These are phyloP conservation scores for Mycogone perniciosa DNA, from an alignment of 2,329 filamentous ascomycete species.

Conservation along the genomic window DNA sequence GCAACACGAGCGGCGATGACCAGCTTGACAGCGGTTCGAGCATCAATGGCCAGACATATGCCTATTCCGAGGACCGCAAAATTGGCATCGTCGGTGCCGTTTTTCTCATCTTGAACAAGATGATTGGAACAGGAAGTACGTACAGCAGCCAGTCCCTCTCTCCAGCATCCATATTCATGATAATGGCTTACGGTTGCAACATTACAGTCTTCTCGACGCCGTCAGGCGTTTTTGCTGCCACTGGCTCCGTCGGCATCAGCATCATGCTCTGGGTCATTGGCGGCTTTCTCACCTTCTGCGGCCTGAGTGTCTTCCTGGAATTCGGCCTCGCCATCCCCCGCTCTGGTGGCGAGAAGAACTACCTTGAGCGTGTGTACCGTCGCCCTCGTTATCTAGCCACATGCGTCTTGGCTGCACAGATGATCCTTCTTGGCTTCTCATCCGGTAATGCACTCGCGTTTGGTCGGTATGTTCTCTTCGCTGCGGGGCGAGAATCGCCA, in stretches of 20 bases:
- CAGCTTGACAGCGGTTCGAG: constrained; percentile 22
- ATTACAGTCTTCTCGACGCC: constrained; percentile 47
- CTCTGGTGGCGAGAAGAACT: constrained; percentile 61
- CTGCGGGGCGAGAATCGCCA: constrained; percentile 39
- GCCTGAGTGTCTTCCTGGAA: constrained; percentile 56
- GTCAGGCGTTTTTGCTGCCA: constrained; percentile 44
- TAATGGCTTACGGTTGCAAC: not conserved
- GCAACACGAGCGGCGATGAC: not conserved
- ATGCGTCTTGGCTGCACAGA: constrained; percentile 53
- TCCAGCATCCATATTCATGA: not conserved
- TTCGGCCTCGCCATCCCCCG: constrained; percentile 57
- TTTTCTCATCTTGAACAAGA: constrained; percentile 52
- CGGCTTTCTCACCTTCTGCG: constrained; percentile 50
- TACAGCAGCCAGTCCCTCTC: not conserved
- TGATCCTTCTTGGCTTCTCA: constrained; percentile 56
- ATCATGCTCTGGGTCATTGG: constrained; percentile 30
- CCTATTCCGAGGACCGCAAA: constrained; percentile 37
- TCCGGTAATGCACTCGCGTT: constrained; percentile 54
- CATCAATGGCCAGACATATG: constrained; percentile 37
- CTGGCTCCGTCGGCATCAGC: constrained; percentile 41
- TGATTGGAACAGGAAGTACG: constrained; percentile 52
- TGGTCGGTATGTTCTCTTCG: constrained; percentile 51
- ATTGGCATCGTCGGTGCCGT: constrained; percentile 47
- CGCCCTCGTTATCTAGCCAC: constrained; percentile 53
- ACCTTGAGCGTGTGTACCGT: constrained; percentile 57